Conservation (phyloP, 2,329 filamentous ascomycete genomes). For the Alternaria dauci region DNA sequence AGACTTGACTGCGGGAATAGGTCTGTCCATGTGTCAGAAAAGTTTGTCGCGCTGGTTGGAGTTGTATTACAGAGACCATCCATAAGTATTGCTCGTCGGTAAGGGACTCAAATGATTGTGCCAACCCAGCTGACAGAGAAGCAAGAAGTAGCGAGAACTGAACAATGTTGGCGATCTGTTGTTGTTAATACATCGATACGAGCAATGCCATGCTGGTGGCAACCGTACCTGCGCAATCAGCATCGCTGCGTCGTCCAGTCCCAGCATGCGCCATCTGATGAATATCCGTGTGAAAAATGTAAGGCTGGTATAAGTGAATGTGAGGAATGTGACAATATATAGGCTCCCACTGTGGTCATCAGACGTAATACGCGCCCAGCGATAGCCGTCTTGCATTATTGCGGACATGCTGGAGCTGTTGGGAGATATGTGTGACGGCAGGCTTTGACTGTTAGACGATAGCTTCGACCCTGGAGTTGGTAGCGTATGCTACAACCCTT, state of each 20-base stretch:
- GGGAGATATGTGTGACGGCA: background rate
- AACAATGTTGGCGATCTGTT: background rate
- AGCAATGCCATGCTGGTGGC: background rate
- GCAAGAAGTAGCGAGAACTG: slow-evolving; percentile 33
- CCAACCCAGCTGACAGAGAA: slow-evolving; percentile 34
- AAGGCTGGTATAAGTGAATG: slow-evolving; percentile 34
- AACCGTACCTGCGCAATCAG: slow-evolving; percentile 32
- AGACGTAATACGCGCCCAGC: slow-evolving; percentile 33
- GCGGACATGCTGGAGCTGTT: background rate
- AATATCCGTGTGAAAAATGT: slow-evolving; percentile 34
- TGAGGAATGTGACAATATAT: slow-evolving; percentile 37
- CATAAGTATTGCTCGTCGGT: slow-evolving; percentile 22
- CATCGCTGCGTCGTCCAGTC: slow-evolving; percentile 35
- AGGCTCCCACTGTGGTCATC: slow-evolving; percentile 37
- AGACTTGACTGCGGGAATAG: slow-evolving; percentile 23
- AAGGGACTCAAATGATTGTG: slow-evolving; percentile 30
- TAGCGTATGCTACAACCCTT: too few relatives aligned
- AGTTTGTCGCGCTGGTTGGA: background rate
- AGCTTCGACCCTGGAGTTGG: background rate
- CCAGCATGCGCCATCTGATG: slow-evolving; percentile 40
- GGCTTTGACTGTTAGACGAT: background rate
- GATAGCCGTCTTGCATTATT: slow-evolving; percentile 10
- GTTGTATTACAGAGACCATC: slow-evolving; percentile 30
- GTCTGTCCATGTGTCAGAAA: background rate
- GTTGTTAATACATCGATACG: background rate